Evolutionary conservation across 2,329 filamentous ascomycete species (phyloP), one percentile per base, ranked within the genome.

Genomic region (Botryotinia globosa): DNA sequence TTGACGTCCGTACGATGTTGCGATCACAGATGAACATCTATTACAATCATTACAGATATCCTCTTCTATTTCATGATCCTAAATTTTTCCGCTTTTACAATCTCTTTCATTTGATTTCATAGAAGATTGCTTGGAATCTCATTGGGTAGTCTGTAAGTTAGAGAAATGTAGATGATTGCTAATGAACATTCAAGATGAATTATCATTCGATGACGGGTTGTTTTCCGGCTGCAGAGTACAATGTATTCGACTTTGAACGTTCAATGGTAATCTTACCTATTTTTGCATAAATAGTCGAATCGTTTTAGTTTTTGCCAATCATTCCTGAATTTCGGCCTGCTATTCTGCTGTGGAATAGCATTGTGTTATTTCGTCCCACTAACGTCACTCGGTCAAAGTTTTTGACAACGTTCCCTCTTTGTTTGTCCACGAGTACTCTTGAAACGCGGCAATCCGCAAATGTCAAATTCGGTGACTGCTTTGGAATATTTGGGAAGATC

Each of bases 21-120:
- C 14, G 3, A n/a, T 54, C 16, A 37, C 10, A 22, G 25, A 51
- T 37, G n/a, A 51, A n/a, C 45, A 54, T 54, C 22, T 54, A 29
- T 12, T 0, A 39, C 51, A 1, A 16, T 25, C 34, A 25, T 29
- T 20, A 20, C 5, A 54, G 37, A 29, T 14, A 54, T 12, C 12
- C 4, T 32, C 25, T 29, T 39, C 16, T 20, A 8, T 25, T 42
- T n/a, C 14, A 29, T n/a, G 29, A 34, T 32, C 3, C 29, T 18
- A 3, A 9, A 14, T 1, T 2, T n/a, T 9, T 8, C 5, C 32
- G 1, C 3, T 34, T 25, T 4, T 4, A 22, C 9, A 9, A 29
- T 42, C 6, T 32, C 1, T 29, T 4, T 32, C 7, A 7, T 54
- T 39, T 39, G 0, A 1, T 16, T 56, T 4, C 3, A 22, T 22